phyloP scores from a whole-genome alignment of 257 asterid genomes.

The Fraxinus quadrangulata region DNA sequence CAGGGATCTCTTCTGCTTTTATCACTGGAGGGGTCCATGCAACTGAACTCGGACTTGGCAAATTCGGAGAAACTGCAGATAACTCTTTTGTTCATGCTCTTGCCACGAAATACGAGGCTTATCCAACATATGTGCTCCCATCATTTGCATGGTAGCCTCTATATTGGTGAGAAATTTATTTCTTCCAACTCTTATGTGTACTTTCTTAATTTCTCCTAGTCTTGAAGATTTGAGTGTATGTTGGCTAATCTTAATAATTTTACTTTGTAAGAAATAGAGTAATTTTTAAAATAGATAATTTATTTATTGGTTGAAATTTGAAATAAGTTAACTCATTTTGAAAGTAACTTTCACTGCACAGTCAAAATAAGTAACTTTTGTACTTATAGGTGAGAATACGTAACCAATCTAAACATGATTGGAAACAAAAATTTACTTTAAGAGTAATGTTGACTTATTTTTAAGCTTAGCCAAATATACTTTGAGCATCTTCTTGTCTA shows the following conservation, averaged over 20 bases:
- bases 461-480: not conserved
- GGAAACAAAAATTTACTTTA: not conserved
- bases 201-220: not conserved
- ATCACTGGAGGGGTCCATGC: conserved; percentile 83
- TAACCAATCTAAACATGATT: not conserved
- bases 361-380: not conserved
- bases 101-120: conserved; percentile 57
- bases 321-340: no score
- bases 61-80: conserved; percentile 67
- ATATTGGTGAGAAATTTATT: conserved; percentile 19
- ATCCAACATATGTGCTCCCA: conserved; percentile 76
- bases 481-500: not conserved
- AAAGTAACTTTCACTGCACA: not conserved
- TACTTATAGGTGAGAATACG: not conserved
- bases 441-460: not conserved
- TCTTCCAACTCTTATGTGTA: not conserved
- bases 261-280: not conserved
- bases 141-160: conserved; percentile 75
- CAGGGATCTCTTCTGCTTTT: conserved; percentile 69
- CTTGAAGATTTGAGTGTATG: not conserved
- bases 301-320: not conserved
- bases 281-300: not conserved
- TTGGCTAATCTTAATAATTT: not conserved
- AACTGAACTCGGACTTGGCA: conserved; percentile 67
- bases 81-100: conserved; percentile 60